phyloP scores from a whole-genome alignment of 2,329 filamentous ascomycete genomes.

The Cercospora beticola region DNA sequence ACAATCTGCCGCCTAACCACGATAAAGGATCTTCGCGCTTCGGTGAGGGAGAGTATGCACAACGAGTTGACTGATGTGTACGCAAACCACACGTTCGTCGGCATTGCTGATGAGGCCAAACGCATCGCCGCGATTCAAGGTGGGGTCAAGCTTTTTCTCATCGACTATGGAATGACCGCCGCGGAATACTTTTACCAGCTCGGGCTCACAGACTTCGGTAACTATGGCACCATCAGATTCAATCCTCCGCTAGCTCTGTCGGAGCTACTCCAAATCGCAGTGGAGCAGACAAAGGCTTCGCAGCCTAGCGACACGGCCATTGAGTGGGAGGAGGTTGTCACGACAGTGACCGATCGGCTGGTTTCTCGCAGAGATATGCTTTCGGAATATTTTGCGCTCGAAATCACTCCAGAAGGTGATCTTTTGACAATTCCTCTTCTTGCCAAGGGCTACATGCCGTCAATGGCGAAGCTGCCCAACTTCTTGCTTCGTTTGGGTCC shows the following conservation, averaged over 20 bases:
- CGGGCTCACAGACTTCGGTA: constrained; percentile 90
- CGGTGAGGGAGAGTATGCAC: constrained; percentile 80
- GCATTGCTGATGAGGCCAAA: constrained; percentile 81
- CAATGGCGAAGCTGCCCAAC: constrained; percentile 78
- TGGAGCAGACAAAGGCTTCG: constrained; percentile 59
- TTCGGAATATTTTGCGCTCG: constrained; percentile 84
- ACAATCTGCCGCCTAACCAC: constrained; percentile 75
- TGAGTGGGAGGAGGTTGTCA: constrained; percentile 65
- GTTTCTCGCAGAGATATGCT: constrained; percentile 81
- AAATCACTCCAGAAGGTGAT: constrained; percentile 75
- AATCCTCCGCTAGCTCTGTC: constrained; percentile 70
- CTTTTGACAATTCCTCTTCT: constrained; percentile 79
- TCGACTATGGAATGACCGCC: constrained; percentile 84
- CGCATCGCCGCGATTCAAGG: constrained; percentile 91
- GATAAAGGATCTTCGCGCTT: constrained; percentile 77
- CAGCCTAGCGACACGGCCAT: constrained; percentile 53
- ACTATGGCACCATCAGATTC: constrained; percentile 83
- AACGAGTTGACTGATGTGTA: constrained; percentile 84
- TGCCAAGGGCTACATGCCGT: constrained; percentile 83
- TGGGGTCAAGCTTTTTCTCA: constrained; percentile 84
- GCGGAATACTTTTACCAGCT: constrained; percentile 95
- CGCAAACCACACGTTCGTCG: constrained; percentile 86
- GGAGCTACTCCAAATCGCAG: constrained; percentile 71
- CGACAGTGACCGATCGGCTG: constrained; percentile 66
- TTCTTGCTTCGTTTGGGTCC: constrained; percentile 89